Conservation (phyloP, 345 rosid genomes). For the Reutealis trisperma region DNA sequence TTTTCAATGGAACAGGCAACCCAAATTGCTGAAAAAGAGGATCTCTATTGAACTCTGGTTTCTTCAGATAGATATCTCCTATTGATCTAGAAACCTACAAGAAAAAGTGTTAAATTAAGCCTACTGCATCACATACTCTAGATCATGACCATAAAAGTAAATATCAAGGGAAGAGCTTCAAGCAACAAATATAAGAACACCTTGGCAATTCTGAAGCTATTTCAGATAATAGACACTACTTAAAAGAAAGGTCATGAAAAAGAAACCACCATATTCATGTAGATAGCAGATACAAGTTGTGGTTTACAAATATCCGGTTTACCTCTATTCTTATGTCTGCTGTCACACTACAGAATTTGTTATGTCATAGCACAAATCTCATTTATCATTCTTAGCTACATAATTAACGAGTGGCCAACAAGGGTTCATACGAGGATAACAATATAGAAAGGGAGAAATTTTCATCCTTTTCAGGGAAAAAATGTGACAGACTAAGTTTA, state of each 20-base stretch:
- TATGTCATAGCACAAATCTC: neutral
- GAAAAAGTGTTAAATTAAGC: neutral
- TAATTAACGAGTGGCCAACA: neutral
- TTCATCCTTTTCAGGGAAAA: neutral
- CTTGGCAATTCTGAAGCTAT: neutral
- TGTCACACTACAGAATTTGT: neutral
- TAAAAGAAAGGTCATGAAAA: neutral
- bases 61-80: conserved; percentile 55
- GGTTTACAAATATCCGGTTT: neutral
- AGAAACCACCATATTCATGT: too few relatives aligned
- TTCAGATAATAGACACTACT: neutral
- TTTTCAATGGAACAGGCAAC: conserved; percentile 36
- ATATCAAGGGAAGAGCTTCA: neutral
- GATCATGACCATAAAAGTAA: neutral
- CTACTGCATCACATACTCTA: conserved; percentile 4
- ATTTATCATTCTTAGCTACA: neutral
- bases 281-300: neutral
- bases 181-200: neutral
- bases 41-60: conserved; percentile 43
- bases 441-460: neutral
- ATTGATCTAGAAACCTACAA: conserved; percentile 55
- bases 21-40: conserved; percentile 41
- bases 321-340: neutral
- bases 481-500: neutral
- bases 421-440: neutral